Evolutionary conservation across 768 basidiomycete genomes (phyloP).

Genomic region (Auricularia auricula-judae): DNA sequence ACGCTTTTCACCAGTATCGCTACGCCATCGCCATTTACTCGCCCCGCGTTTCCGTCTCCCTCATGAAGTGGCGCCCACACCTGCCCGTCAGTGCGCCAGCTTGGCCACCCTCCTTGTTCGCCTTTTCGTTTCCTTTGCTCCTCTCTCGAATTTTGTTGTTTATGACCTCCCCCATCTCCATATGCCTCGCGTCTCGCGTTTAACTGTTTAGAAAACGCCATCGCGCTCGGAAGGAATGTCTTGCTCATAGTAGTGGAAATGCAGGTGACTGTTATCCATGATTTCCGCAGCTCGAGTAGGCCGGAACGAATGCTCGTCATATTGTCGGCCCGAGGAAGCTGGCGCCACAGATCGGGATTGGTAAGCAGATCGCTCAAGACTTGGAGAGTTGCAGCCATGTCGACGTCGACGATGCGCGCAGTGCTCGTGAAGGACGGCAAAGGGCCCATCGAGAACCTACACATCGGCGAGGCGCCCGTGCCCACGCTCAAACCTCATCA

Average conservation of each 20-base stretch:
- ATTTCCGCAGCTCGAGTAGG: too few relatives aligned
- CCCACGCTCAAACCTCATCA: slow-evolving; percentile 43
- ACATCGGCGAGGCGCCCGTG: slow-evolving; percentile 58
- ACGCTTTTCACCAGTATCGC: neutral
- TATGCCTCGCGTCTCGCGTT: neutral
- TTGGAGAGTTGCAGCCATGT: neutral
- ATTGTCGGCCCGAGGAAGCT: too few relatives aligned
- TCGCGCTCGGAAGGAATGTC: too few relatives aligned
- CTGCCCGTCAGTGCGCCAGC: neutral
- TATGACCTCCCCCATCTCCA: neutral
- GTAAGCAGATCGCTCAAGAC: too few relatives aligned
- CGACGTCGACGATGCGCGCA: slow-evolving; percentile 47
- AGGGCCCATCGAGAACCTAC: slow-evolving; percentile 67
- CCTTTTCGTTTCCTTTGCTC: neutral
- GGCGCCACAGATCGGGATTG: too few relatives aligned
- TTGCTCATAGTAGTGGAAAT: too few relatives aligned
- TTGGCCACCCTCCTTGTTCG: neutral
- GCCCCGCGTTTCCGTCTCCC: neutral
- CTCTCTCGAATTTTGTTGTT: neutral
- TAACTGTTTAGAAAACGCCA: too few relatives aligned
- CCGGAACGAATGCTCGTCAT: too few relatives aligned
- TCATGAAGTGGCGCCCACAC: neutral
- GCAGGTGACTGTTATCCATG: too few relatives aligned
- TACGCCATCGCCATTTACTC: neutral
- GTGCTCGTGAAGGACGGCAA: slow-evolving; percentile 66